These are phyloP conservation scores for Neurospora sp. DNA, from an alignment of 495 filamentous ascomycete species.

Conservation along the genomic window DNA sequence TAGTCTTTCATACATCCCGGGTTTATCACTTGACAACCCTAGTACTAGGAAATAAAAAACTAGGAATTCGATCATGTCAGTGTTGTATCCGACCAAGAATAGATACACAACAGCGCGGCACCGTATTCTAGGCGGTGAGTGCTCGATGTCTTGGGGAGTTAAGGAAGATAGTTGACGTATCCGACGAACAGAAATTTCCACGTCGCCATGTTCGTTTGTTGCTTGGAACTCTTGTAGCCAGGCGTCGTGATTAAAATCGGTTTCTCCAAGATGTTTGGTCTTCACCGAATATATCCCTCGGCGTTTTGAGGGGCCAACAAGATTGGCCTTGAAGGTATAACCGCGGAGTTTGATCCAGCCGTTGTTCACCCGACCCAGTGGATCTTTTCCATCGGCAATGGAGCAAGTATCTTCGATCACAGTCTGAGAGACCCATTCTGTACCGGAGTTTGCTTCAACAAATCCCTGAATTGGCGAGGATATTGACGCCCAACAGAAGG, in stretches of 20 bases:
- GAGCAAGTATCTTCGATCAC: background rate
- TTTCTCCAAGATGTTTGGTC: background rate
- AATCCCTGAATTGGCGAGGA: background rate
- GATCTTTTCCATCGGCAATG: background rate
- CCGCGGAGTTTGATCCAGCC: background rate
- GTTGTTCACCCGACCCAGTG: background rate
- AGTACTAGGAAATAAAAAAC: background rate
- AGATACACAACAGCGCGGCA: background rate
- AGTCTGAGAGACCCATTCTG: background rate
- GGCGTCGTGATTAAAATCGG: rapidly evolving
- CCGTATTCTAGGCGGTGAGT: background rate
- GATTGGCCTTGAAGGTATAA: background rate
- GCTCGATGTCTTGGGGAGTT: background rate
- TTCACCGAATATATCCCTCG: background rate
- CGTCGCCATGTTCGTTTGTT: background rate
- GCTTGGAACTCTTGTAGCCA: background rate
- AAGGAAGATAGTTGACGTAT: background rate
- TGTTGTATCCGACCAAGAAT: background rate
- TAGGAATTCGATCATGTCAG: too few relatives aligned
- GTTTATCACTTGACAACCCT: background rate
- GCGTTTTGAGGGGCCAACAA: too few relatives aligned
- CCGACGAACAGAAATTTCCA: background rate
- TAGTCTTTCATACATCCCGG: background rate
- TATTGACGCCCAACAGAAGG: background rate
- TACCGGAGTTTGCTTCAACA: too few relatives aligned